Conservation (phyloP, 1,139 yeast species). For the Saccharomyces pastorianus region DNA sequence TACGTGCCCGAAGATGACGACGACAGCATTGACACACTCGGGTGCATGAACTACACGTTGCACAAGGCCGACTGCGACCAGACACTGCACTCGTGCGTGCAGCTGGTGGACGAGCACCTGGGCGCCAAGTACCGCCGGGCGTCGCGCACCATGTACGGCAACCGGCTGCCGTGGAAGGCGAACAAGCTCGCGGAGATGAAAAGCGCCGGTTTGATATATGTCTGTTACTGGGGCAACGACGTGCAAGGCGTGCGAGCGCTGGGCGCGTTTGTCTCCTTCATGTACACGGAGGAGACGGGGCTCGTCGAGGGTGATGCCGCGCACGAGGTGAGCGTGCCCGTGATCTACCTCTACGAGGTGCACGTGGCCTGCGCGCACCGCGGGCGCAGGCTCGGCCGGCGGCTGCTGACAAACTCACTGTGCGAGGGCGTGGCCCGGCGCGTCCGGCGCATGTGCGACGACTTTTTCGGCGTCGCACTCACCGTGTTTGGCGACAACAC, state of each 20-base stretch:
- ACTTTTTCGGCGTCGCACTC: conserved; percentile 18
- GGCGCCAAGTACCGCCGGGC: conserved; percentile 19
- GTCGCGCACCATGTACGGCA: conserved; percentile 16
- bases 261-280: conserved; percentile 20
- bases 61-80: not conserved
- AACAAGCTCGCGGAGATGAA: conserved; percentile 26
- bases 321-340: not conserved
- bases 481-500: conserved; percentile 27
- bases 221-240: conserved; percentile 15
- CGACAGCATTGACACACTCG: not conserved
- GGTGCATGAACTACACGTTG: not conserved
- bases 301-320: conserved; percentile 5
- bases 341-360: conserved; percentile 26
- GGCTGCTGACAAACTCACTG: not conserved
- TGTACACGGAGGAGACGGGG: conserved; percentile 21
- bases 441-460: not conserved
- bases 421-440: not conserved
- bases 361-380: conserved; percentile 16
- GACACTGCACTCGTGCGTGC: conserved; percentile 2
- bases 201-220: conserved; percentile 20
- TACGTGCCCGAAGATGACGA: not conserved
- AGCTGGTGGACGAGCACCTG: conserved; percentile 19
- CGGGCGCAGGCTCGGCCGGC: conserved; percentile 16
- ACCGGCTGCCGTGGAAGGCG: conserved; percentile 17
- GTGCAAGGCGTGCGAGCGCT: not conserved